phyloP scores from a whole-genome alignment of 306 rosid genomes.

The Lathyrus sativus region DNA sequence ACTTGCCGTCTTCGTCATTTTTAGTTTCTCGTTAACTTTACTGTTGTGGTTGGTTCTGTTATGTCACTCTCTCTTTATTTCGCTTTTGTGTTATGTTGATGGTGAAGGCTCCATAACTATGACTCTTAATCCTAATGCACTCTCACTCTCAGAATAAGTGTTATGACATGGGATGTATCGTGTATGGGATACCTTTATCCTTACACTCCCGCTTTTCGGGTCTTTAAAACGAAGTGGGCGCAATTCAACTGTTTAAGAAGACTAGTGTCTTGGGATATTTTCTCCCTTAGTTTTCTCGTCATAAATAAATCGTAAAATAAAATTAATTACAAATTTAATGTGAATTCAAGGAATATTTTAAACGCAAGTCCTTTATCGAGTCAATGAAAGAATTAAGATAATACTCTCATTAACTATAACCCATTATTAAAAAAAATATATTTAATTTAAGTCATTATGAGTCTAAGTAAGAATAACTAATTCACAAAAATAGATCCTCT shows the following conservation, averaged over 20 bases:
- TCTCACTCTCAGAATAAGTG: neutral
- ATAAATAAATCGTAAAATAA: neutral
- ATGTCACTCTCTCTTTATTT: neutral
- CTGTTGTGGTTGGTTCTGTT: neutral
- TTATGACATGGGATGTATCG: slow-evolving; percentile 3
- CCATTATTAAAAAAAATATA: too few species aligned
- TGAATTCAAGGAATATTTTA: too few species aligned
- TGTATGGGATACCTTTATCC: slow-evolving; percentile 28
- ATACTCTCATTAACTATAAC: too few species aligned
- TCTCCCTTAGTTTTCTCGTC: slow-evolving; percentile 16
- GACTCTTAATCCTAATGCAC: neutral
- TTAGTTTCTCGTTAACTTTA: neutral
- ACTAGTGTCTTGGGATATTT: neutral
- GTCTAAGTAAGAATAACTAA: too few species aligned
- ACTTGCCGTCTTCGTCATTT: slow-evolving; percentile 56
- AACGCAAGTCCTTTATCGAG: too few species aligned
- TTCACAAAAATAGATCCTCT: too few species aligned
- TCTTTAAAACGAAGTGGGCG: slow-evolving; percentile 56
- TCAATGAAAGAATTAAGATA: too few species aligned
- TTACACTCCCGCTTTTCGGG: slow-evolving; percentile 80
- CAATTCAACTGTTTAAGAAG: slow-evolving; percentile 5
- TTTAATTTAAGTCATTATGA: too few species aligned
- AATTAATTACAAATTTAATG: too few species aligned
- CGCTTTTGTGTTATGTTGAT: neutral
- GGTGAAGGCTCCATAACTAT: slow-evolving; percentile 3